Conservation (phyloP, 345 rosid species). For the Citrus maxima region DNA sequence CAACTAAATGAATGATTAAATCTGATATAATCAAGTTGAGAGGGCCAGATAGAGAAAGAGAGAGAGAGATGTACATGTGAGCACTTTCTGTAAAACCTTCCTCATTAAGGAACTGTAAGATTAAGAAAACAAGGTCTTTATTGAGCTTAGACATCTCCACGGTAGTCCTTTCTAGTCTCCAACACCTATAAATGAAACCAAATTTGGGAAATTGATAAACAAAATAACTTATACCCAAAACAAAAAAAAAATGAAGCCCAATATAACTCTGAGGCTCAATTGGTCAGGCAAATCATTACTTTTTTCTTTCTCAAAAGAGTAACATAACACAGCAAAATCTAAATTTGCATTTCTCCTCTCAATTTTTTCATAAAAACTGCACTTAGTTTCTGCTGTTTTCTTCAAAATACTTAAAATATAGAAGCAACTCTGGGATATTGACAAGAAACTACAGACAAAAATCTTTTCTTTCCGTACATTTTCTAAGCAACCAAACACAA, state of each 20-base stretch:
- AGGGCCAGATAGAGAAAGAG: background rate
- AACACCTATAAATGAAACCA: slow-evolving; percentile 2
- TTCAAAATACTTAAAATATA: background rate
- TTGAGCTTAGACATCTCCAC: slow-evolving; percentile 26
- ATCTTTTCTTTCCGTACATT: background rate
- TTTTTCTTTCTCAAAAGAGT: background rate
- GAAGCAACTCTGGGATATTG: background rate
- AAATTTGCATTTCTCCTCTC: background rate
- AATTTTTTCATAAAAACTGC: background rate
- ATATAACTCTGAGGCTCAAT: background rate
- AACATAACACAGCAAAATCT: background rate
- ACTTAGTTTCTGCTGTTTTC: background rate
- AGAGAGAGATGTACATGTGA: slow-evolving; percentile 17
- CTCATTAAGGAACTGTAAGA: slow-evolving; percentile 42
- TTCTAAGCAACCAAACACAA: background rate
- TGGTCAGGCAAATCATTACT: background rate
- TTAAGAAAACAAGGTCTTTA: slow-evolving; percentile 33
- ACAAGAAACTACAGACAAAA: too few species aligned
- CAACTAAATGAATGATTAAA: background rate
- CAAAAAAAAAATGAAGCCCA: background rate
- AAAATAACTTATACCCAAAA: background rate
- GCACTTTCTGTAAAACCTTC: slow-evolving; percentile 38
- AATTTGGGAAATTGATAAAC: background rate
- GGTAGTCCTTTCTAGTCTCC: background rate
- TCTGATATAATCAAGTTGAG: background rate